Evolutionary conservation across 768 basidiomycete species (phyloP).

Genomic region (Cantharellus cinnabarinus): DNA sequence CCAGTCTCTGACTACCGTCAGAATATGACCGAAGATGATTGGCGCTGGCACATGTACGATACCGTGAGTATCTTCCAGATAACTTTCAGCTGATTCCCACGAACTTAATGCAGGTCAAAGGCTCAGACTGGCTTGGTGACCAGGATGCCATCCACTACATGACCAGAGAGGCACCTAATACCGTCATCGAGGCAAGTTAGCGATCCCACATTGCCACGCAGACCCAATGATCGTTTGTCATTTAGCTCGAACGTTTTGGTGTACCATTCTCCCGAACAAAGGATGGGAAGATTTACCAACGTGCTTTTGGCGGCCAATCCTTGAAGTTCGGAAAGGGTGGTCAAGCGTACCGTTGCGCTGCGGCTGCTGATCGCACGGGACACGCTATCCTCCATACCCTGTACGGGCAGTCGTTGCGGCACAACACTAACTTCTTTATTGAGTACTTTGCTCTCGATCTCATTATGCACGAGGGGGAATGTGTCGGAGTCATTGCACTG

Average conservation of each 20-base stretch:
- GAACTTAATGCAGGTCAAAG: slow-evolving; percentile 52
- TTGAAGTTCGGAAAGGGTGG: slow-evolving; percentile 94
- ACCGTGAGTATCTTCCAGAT: slow-evolving; percentile 36
- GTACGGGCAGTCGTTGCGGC: slow-evolving; percentile 94
- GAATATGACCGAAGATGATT: slow-evolving; percentile 99
- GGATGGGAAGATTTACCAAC: slow-evolving; percentile 98
- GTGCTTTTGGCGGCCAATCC: slow-evolving; percentile 97
- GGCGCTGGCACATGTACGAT: slow-evolving; percentile 99
- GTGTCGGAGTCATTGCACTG: slow-evolving; percentile 95
- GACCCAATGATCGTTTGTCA: background rate
- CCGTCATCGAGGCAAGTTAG: slow-evolving; percentile 63
- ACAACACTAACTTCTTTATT: slow-evolving; percentile 99
- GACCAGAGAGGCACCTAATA: slow-evolving; percentile 90
- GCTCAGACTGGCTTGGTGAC: slow-evolving; percentile 99
- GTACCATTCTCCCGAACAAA: slow-evolving; percentile 96
- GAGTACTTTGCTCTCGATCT: slow-evolving; percentile 99
- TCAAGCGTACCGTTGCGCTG: slow-evolving; percentile 96
- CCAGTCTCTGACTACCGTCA: slow-evolving; percentile 13
- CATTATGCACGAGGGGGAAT: slow-evolving; percentile 97
- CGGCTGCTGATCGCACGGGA: slow-evolving; percentile 95
- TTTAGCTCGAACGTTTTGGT: slow-evolving; percentile 91
- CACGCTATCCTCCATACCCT: slow-evolving; percentile 97
- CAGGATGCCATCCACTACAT: slow-evolving; percentile 99
- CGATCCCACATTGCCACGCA: no score
- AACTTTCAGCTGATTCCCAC: background rate